phyloP scores from a whole-genome alignment of 306 rosid species.

The Astragalus membranaceus region DNA sequence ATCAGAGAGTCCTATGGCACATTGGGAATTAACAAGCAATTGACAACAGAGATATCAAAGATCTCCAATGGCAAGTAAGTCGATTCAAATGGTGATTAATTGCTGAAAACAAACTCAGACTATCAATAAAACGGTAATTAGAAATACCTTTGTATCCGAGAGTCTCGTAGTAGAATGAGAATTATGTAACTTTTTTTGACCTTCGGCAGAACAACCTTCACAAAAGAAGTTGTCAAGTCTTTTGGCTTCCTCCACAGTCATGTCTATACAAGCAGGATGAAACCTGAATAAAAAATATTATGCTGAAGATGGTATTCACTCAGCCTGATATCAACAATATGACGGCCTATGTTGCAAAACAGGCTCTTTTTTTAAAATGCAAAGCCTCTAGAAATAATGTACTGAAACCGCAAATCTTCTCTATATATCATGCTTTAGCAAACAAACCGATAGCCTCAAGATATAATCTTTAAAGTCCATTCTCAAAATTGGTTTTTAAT shows the following conservation, averaged over 20 bases:
- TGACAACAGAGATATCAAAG: background rate
- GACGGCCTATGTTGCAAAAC: conserved; percentile 11
- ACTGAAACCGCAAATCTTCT: background rate
- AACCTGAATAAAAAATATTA: conserved; percentile 75
- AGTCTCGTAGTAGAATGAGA: conserved; percentile 59
- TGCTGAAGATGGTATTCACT: conserved; percentile 33
- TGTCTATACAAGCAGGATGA: conserved; percentile 99
- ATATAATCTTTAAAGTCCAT: background rate
- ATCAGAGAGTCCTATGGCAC: background rate
- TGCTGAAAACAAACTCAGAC: background rate
- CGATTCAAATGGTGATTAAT: conserved; percentile 10
- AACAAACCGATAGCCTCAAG: background rate
- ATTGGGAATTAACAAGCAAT: conserved; percentile 3
- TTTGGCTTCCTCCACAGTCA: conserved; percentile 88
- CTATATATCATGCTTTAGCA: background rate
- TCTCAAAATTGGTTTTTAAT: background rate
- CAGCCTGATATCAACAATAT: background rate
- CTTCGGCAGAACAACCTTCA: conserved; percentile 83
- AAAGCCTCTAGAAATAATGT: background rate
- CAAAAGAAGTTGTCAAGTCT: conserved; percentile 90
- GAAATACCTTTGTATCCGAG: conserved; percentile 74
- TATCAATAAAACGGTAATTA: background rate
- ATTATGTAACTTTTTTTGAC: conserved; percentile 83
- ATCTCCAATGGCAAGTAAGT: conserved; percentile 6
- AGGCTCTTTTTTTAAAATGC: background rate